Evolutionary conservation across 1,284 basidiomycete species (phyloP), one percentile per base, ranked within the genome.

Genomic region (Takashimella koratensis): DNA sequence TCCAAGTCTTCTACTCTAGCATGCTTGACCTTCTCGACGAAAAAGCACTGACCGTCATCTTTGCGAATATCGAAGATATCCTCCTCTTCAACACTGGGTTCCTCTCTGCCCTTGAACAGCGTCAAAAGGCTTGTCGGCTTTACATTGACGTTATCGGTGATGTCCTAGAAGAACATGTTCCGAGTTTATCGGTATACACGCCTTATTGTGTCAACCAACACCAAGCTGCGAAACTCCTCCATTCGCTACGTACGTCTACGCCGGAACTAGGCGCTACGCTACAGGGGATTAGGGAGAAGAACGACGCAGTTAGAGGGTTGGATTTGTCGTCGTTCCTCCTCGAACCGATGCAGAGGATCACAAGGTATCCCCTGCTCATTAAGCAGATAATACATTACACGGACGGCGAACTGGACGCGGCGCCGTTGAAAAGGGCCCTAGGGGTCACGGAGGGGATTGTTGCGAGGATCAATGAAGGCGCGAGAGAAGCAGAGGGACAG

Each of bases 311-410:
- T 4, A 81, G 93, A 48, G 91, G 86, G 60, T 78, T 98, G 12
- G 93, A 97, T 67, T 76, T 98, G 5, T 90, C 90, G 1, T 90
- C 88, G 62, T 97, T 93, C 74, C 76, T 98, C 30, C 83, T 98
- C 5, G 86, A 86, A 19, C 94, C 94, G 0, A 97, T 97, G 93
- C 94, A 97, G 84, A 85, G 93, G 12, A 84, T 96, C 50, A 95
- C 93, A 1, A 81, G 90, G 54, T 97, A 96, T 70, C 93, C 93
- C 0, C 79, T 97, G 0, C 79, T 97, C 26, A 84, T 96, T 59
- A 84, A 84, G 52, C 66, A 90, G 84, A 89, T 97, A 57, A 74
- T 90, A 13, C 81, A 86, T 30, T 90, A 93, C 67, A 92, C 90
- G 1, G 83, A 86, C 22, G 69, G 75, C 0, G 82, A 82, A 49